Base-by-base conservation (phyloP, 2,329 filamentous ascomycete genomes). In the Penicillium sp. region DNA sequence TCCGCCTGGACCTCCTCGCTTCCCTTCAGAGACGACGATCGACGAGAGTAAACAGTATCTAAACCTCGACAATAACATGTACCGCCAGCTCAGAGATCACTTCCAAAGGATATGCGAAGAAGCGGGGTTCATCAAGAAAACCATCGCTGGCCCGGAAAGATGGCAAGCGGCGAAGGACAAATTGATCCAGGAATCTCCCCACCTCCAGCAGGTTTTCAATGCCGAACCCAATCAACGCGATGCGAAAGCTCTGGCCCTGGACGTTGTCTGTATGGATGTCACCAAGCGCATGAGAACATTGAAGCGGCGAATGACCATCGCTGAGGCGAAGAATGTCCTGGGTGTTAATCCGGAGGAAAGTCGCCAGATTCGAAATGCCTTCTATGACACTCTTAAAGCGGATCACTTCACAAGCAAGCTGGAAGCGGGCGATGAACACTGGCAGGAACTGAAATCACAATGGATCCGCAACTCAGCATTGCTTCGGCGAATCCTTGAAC, bases 11-110 rank as follows among this genome's bases (percentile, higher is more conserved):
- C 80, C 83, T 16, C 82, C 85, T 11, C 80, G 87, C 18, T 93
- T 89, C 53, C 86, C 86, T 1, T 91, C 87, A 0, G 87, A 93
- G 66, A 90, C 85, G 10, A 90, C 87, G 0, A 79, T 93, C 48
- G 84, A 87, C 54, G 86, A 91, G 67, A 84, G 85, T 60, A 87
- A 89, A 61, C 75, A 76, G 10, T 85, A 83, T 49, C 72, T 94
- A 23, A 74, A 71, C 29, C 72, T 94, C 27, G 79, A 85, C 58
- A 79, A 77, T 40, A 66, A 74, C 1, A 70, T 78, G 34, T 93
- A 93, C 63, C 76, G 75, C 26, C 69, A 79, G 48, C 66, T 88
- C 13, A 79, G 87, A 24, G 74, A 81, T 40, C 77, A 79, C 23
- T 93, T 89, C 54, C 78, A 84, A 56, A 70, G 69, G 8, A 86